Evolutionary conservation across 2,329 filamentous ascomycete species (phyloP), one percentile per base, ranked within the genome.

Genomic region (Colletotrichum cuscutae): DNA sequence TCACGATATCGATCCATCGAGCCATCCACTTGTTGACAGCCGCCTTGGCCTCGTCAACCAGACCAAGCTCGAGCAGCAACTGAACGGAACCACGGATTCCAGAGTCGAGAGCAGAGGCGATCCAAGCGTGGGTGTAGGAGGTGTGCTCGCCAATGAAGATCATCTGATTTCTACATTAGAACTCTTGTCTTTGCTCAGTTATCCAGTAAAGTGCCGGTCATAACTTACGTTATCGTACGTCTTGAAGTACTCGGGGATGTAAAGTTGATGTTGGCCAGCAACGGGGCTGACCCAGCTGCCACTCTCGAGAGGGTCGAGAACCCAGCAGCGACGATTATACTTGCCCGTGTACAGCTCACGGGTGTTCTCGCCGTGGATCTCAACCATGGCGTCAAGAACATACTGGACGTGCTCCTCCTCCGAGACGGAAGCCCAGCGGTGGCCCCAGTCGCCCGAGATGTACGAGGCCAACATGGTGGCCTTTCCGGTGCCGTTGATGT

Each of bases 111-210:
- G 92, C 92, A 3, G 88, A 89, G 37, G 88, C 88, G 62, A 93
- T 92, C 91, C 91, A 94, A 1, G 91, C 91, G 77, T 94, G 92
- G 0, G 92, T 94, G 78, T 91, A 93, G 7, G 87, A 89, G 0
- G 92, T 93, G 78, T 94, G 91, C 79, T 94, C 92, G 2, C 89
- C 89, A 6, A 92, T 84, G 72, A 93, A 93, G 42, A 94, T 89
- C n/a, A 91, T 90, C 82, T 53, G 8, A 19, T 58, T 37, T 13
- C 26, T 6, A 26, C 1, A 12, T 53, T 28, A 68, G 28, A 2
- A 32, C 1, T 4, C 4, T 15, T 5, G 2, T 0, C 11, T 13
- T n/a, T 46, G 13, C 15, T n/a, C 42, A 9, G 13, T 15, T 13
- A 26, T 63, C 7, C 9, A 9, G 42, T 5, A 22, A 58, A 9